These are phyloP conservation scores for Diplodia scrobiculata DNA, from an alignment of 2,329 filamentous ascomycete species.

Conservation along the genomic window DNA sequence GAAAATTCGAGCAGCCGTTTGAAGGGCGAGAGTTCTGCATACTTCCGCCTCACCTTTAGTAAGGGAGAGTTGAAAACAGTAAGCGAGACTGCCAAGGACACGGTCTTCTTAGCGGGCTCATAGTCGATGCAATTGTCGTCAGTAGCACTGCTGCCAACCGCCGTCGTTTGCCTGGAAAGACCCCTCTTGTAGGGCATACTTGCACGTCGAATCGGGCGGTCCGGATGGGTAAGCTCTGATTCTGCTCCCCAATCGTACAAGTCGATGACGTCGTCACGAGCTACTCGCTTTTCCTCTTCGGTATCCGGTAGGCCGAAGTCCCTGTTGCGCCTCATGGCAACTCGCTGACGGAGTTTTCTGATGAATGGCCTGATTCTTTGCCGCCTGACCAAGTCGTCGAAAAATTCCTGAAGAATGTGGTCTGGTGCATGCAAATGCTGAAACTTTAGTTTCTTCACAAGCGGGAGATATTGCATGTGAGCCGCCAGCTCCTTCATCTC, in stretches of 20 bases:
- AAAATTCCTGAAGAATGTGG: constrained; percentile 29
- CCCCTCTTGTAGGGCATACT: neutral
- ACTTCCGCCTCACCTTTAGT: neutral
- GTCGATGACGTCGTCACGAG: neutral
- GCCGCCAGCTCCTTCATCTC: constrained; percentile 30
- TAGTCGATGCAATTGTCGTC: neutral
- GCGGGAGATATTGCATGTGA: constrained; percentile 31
- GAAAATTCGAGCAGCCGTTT: neutral
- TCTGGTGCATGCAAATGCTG: constrained; percentile 30
- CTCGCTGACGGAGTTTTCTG: constrained; percentile 6
- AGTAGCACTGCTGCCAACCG: neutral
- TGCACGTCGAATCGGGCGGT: neutral
- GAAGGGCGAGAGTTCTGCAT: neutral
- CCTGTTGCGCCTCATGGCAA: neutral
- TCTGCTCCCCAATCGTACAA: neutral
- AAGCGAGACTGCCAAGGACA: neutral
- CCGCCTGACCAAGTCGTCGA: constrained; percentile 1
- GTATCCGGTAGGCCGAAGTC: neutral
- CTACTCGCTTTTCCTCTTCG: neutral
- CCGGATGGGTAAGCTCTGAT: neutral
- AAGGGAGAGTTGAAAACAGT: neutral
- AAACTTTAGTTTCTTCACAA: constrained; percentile 29
- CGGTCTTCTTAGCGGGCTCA: neutral
- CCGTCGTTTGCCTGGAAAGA: constrained; percentile 4
- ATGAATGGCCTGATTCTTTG: constrained; percentile 14